Base-by-base conservation (phyloP, 495 filamentous ascomycete genomes). In the Lasiosphaeris hirsuta region DNA sequence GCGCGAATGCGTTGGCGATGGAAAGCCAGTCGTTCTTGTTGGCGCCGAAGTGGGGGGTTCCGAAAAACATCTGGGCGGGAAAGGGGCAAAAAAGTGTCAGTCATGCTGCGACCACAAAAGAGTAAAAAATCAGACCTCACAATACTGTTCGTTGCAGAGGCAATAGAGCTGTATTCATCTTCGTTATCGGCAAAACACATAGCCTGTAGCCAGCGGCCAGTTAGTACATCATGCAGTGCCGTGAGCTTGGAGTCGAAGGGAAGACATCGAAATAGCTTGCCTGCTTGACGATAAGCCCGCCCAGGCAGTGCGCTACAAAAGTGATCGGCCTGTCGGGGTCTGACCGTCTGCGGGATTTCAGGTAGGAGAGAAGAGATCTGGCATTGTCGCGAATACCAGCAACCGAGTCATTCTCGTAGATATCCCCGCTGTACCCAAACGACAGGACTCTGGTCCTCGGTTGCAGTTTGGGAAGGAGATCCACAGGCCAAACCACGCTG, bases 241-340 rank as follows among this genome's bases (percentile, higher is more conserved):
- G n/a, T n/a, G n/a, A n/a, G n/a, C n/a, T n/a, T n/a, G n/a, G n/a
- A n/a, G n/a, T n/a, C n/a, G n/a, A n/a, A n/a, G n/a, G n/a, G n/a
- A n/a, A n/a, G n/a, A n/a, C n/a, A n/a, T n/a, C n/a, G n/a, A n/a
- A n/a, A n/a, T n/a, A n/a, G n/a, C n/a, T n/a, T n/a, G 59, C 59
- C 41, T 62, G 50, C 33, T 62, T 62, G 34, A 54, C 54, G 11
- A 62, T 58, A 15, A 62, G 43, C 1, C 59, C 59, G 3, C 59
- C 59, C 9, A 62, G 50, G 18, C 59, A 56, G 23, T 62, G 59
- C 0, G 54, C 59, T 1, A 62, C 11, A 18, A 62, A 62, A 15
- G 58, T 37, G 15, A 62, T 51, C 1, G 54, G 59, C 11, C 59
- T 33, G 0, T 36, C n/a, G 9, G 17, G 17, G 35, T 47, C 43